Evolutionary conservation across 2,329 filamentous ascomycete genomes (phyloP).

Genomic region (Fusarium caatingaense): DNA sequence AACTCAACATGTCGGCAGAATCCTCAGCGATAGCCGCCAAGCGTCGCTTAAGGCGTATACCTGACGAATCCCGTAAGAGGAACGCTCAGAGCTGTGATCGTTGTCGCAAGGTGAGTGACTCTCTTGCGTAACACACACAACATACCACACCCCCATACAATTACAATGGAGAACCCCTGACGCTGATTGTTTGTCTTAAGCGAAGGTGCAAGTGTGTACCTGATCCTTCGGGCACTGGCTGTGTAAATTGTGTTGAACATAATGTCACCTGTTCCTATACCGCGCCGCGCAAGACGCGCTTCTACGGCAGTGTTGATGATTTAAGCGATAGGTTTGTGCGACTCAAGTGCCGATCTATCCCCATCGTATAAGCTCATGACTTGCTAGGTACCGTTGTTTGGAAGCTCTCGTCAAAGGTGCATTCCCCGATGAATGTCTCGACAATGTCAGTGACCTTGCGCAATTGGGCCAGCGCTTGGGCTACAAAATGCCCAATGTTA

Average conservation of each 20-base stretch:
- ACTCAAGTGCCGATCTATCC: background rate
- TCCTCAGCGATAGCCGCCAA: constrained; percentile 41
- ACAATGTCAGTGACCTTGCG: constrained; percentile 48
- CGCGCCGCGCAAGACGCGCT: constrained; percentile 51
- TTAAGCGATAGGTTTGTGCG: constrained; percentile 50
- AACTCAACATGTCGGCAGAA: constrained; percentile 19
- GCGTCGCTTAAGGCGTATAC: constrained; percentile 49
- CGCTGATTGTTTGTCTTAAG: constrained; percentile 30
- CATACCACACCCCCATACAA: background rate
- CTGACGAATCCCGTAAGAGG: constrained; percentile 51
- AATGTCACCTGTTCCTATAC: constrained; percentile 50
- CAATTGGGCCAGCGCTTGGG: constrained; percentile 48
- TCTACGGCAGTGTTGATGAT: constrained; percentile 53
- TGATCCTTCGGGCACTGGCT: constrained; percentile 46
- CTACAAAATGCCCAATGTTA: constrained; percentile 51
- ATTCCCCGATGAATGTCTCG: constrained; percentile 49
- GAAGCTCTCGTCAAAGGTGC: constrained; percentile 52
- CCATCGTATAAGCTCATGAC: background rate
- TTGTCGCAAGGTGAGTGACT: constrained; percentile 48
- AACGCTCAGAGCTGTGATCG: constrained; percentile 53
- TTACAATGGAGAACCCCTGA: background rate
- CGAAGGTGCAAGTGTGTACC: constrained; percentile 53
- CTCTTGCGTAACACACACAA: background rate
- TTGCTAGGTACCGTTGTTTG: constrained; percentile 49
- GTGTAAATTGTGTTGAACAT: constrained; percentile 50